A percentile compares a stretch with the other conserved stretches of the same genome.
These are phyloP conservation scores for Verbena officinalis DNA, from an alignment of 257 asterid species.

Conservation along the genomic window DNA sequence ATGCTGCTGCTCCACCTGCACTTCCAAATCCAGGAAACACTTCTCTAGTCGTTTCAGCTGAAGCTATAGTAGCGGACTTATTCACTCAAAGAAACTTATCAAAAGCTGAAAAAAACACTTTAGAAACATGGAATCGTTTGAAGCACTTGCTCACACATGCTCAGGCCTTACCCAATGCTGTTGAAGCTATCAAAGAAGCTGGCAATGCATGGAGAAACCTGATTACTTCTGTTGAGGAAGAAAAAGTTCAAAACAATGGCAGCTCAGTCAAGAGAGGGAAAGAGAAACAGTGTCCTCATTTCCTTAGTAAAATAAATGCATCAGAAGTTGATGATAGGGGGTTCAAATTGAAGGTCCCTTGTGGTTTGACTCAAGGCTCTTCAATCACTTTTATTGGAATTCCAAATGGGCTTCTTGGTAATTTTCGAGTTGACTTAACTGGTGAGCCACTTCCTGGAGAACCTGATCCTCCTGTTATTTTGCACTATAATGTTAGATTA, in stretches of 20 bases:
- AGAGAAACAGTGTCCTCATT: constrained; percentile 96
- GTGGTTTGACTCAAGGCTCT: constrained; percentile 97
- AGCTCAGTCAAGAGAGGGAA: constrained; percentile 65
- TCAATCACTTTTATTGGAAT: constrained; percentile 93
- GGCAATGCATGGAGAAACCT: constrained; percentile 79
- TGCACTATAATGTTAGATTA: constrained; percentile 93
- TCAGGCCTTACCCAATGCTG: constrained; percentile 82
- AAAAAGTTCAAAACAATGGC: constrained; percentile 62
- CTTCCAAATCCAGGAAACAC: constrained; percentile 51
- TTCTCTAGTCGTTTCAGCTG: constrained; percentile 62
- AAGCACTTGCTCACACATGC: constrained; percentile 53
- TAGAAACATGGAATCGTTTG: constrained; percentile 79
- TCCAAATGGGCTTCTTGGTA: constrained; percentile 93
- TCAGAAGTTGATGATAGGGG: constrained; percentile 60
- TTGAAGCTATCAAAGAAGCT: constrained; percentile 86
- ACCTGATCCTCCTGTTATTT: constrained; percentile 93
- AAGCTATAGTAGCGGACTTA: constrained; percentile 47
- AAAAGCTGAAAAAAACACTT: constrained; percentile 53
- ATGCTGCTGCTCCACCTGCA: constrained; percentile 52
- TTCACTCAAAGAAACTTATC: constrained; percentile 61
- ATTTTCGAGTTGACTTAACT: constrained; percentile 79
- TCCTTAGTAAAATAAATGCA: constrained; percentile 80
- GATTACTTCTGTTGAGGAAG: constrained; percentile 68
- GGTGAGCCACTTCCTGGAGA: constrained; percentile 97
- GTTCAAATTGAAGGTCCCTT: constrained; percentile 77